A percentile compares a stretch with the other conserved stretches of the same genome.
Conservation (phyloP, 495 filamentous ascomycete species). For the Xylaria curta region DNA sequence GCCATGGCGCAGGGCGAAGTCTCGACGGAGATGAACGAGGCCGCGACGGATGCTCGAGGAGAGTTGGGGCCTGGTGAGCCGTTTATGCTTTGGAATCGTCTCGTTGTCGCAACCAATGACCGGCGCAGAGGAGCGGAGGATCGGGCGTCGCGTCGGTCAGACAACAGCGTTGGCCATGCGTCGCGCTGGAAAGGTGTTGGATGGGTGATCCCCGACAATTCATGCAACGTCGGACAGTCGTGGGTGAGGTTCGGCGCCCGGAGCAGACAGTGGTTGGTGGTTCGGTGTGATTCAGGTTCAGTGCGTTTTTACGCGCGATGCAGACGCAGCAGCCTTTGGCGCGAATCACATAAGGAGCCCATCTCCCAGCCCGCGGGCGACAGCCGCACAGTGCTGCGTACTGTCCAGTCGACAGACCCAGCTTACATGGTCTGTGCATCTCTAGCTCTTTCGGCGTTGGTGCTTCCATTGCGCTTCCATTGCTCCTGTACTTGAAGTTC, state of each 20-base stretch:
- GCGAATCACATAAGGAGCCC: not conserved
- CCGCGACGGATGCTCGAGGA: slow-evolving; percentile 15
- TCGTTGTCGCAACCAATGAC: slow-evolving; percentile 18
- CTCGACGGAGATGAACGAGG: slow-evolving; percentile 12
- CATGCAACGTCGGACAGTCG: not conserved
- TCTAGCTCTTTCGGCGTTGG: not conserved
- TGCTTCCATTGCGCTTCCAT: not conserved
- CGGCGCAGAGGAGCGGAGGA: not conserved
- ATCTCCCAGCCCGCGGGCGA: not conserved
- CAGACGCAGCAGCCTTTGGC: slow-evolving; percentile 15
- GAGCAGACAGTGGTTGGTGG: not conserved
- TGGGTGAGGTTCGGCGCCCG: not conserved
- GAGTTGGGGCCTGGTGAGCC: slow-evolving; percentile 16
- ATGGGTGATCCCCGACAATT: not conserved
- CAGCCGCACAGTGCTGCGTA: not conserved
- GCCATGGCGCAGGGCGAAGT: slow-evolving; percentile 30
- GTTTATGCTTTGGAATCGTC: slow-evolving; percentile 5
- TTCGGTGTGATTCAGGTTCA: slow-evolving; percentile 7
- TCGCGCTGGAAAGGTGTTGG: not conserved
- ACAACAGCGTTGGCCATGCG: slow-evolving; percentile 8
- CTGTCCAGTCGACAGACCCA: not conserved
- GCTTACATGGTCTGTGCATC: slow-evolving; percentile 3
- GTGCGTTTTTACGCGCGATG: slow-evolving; percentile 11
- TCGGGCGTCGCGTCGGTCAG: slow-evolving; percentile 10
- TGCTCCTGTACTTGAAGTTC: too few species aligned